Conservation (phyloP, 1,139 yeast species). For the Suhomyces yuchorum region DNA sequence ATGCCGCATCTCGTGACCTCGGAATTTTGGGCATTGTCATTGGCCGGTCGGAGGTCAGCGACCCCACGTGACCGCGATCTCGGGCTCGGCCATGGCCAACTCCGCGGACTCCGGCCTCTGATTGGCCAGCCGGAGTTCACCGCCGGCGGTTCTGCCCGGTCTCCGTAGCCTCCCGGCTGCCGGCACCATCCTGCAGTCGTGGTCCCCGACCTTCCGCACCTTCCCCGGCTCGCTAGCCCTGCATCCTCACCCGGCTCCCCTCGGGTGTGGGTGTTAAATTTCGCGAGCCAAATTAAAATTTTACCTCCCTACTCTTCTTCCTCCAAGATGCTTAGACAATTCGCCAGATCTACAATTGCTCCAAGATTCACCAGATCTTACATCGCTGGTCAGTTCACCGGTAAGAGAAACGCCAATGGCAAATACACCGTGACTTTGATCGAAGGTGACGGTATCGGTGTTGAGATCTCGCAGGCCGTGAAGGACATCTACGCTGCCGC, state of each 20-base stretch:
- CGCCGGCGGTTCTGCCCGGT: not conserved
- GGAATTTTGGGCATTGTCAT: not conserved
- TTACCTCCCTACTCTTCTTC: slow-evolving; percentile 14
- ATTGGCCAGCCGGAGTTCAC: slow-evolving; percentile 4
- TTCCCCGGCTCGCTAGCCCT: not conserved
- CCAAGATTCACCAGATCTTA: slow-evolving; percentile 50
- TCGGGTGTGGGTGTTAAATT: slow-evolving; percentile 1
- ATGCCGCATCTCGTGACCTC: not conserved
- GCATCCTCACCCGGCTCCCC: not conserved
- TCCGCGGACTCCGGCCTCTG: slow-evolving; percentile 9
- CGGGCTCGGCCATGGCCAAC: slow-evolving; percentile 8
- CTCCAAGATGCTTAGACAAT: slow-evolving; percentile 46
- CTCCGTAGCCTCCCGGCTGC: not conserved
- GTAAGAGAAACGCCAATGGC: slow-evolving; percentile 53
- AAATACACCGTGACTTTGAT: slow-evolving; percentile 92
- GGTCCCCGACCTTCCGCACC: not conserved
- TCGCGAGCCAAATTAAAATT: slow-evolving; percentile 13
- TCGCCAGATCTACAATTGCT: slow-evolving; percentile 35
- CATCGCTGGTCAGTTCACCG: slow-evolving; percentile 54
- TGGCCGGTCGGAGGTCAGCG: slow-evolving; percentile 1
- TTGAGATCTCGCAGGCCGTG: slow-evolving; percentile 91
- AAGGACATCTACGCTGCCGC: slow-evolving; percentile 92
- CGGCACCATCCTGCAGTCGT: not conserved
- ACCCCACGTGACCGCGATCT: slow-evolving; percentile 7
- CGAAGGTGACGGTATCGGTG: slow-evolving; percentile 98